A percentile compares a stretch with the other conserved stretches of the same genome.
phyloP scores from a whole-genome alignment of 345 rosid genomes.

The Cardamine chenopodiifolia region DNA sequence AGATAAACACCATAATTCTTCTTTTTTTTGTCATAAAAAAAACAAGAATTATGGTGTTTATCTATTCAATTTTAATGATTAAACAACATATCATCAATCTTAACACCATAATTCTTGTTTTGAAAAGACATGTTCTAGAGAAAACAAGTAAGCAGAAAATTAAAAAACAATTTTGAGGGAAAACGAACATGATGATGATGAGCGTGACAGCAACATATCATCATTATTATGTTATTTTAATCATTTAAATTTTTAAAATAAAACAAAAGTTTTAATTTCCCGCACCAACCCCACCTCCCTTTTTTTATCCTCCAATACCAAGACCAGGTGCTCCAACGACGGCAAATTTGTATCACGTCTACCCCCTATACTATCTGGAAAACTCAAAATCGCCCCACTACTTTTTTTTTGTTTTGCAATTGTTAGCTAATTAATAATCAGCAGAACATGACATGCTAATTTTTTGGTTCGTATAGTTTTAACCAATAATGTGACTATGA shows the following conservation, averaged over 20 bases:
- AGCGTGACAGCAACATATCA: constrained; percentile 69
- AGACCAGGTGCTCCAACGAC: constrained; percentile 33
- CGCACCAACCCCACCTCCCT: constrained; percentile 36
- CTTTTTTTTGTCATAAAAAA: too few species aligned
- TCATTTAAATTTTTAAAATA: constrained; percentile 12
- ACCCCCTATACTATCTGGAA: not conserved
- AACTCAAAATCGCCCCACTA: constrained; percentile 19
- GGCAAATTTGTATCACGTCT: constrained; percentile 20
- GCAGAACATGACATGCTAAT: not conserved
- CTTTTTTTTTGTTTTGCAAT: not conserved
- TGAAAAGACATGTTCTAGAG: constrained; percentile 46
- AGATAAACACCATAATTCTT: constrained; percentile 27
- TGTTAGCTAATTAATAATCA: not conserved
- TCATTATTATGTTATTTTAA: constrained; percentile 51
- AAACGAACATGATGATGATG: constrained; percentile 51
- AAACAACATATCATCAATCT: not conserved
- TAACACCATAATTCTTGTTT: constrained; percentile 13
- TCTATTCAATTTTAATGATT: constrained; percentile 21
- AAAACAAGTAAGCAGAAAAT: constrained; percentile 32
- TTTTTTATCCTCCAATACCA: constrained; percentile 32
- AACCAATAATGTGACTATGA: not conserved
- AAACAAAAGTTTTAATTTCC: constrained; percentile 12
- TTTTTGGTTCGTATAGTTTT: not conserved
- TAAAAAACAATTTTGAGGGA: not conserved
- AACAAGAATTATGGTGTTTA: constrained; percentile 27